Conservation (phyloP, 148 eudicot species). For the Arctostaphylos glauca region DNA sequence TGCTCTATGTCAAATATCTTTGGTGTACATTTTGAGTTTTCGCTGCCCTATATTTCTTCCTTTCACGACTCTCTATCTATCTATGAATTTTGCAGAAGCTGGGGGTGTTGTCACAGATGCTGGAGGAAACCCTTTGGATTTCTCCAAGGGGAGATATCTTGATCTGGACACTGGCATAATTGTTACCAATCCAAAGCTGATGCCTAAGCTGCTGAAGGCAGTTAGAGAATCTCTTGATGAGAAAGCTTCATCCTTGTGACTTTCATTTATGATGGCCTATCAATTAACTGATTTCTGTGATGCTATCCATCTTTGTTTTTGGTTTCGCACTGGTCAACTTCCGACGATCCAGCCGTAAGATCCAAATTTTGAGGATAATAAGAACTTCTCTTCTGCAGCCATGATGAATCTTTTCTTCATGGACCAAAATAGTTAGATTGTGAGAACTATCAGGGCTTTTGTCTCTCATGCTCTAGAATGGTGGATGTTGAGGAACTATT, state of each 20-base stretch:
- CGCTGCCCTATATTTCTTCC: not conserved
- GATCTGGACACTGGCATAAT: conserved; percentile 85
- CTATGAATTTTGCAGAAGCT: conserved; percentile 59
- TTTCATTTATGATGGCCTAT: not conserved
- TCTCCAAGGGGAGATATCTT: conserved; percentile 82
- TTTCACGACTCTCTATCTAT: not conserved
- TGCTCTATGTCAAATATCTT: not conserved
- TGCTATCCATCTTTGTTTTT: not conserved
- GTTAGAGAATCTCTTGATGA: conserved; percentile 74
- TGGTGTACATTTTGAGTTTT: not conserved
- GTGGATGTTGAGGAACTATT: no score
- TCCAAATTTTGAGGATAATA: not conserved
- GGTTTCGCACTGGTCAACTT: not conserved
- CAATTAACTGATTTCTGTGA: not conserved
- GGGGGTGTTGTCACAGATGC: conserved; percentile 91
- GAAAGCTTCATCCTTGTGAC: conserved; percentile 63
- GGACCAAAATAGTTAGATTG: no score
- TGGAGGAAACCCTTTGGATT: conserved; percentile 87
- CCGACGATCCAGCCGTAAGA: not conserved
- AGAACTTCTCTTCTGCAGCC: not conserved
- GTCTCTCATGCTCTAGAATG: no score
- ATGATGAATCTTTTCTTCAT: not conserved
- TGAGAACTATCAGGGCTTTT: no score
- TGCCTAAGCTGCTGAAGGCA: conserved; percentile 86
- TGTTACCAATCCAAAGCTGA: conserved; percentile 78